Base-by-base conservation (phyloP, 306 rosid species). In the Vicia faba region DNA sequence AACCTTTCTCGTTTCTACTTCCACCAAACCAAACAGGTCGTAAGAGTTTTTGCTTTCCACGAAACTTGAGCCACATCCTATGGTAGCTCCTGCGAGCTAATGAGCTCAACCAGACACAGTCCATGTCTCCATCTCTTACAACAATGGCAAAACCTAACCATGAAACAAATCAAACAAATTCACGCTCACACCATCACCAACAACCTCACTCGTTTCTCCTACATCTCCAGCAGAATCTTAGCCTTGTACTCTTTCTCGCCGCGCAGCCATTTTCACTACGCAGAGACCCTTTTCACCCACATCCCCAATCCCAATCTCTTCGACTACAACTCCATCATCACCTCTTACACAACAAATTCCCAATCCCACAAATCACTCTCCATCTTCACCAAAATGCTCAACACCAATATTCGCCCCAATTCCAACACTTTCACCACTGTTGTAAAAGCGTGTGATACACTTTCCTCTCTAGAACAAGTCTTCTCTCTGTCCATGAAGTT, bases 181-280 rank as follows among this genome's bases (percentile, higher is more conserved):
- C 82, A 81, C 36, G 85, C 71, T n/a, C 76, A 73, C 3, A 23
- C 77, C 39, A 73, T 81, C 23, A 77, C 79, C 45, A 69, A 64
- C 7, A 51, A 31, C 31, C 67, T 77, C 2, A 15, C 79, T 49
- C 74, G 85, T 19, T 81, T 81, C 67, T 6, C 82, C 58, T 81
- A 56, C 35, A 19, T 81, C 23, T 67, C 85, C 40, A 77, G 77
- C 77, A 77, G 57, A 73, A 65, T 81, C 55, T 3, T 81, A 65
- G 63, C 79, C 16, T 73, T 64, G 25, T 68, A 7, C 23, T 43
- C 82, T 18, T 79, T 23, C 49, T 58, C 75, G 19, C 43, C 59
- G 1, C 58, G 15, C 7, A 11, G 36, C 39, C 68, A 77, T 18
- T 15, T 77, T 14, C 41, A 6, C 39, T 64, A 69, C 8, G 82